Conservation (phyloP, 192 early-diverging fungal genomes). For the Phycomyces blakesleeanus region DNA sequence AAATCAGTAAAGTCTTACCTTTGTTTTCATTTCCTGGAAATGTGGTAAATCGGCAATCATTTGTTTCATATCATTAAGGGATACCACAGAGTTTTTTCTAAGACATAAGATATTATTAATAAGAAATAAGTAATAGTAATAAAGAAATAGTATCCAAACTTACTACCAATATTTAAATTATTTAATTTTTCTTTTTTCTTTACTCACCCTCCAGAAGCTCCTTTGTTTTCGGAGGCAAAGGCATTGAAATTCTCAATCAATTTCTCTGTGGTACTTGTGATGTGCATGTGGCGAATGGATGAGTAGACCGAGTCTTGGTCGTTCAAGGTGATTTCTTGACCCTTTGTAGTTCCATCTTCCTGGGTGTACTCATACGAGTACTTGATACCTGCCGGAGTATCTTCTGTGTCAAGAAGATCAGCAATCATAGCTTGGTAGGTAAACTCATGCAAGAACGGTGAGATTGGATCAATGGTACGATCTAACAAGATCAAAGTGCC, state of each 20-base stretch:
- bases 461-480: constrained; percentile 84
- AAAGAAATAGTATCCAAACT: too few relatives aligned
- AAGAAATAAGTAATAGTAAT: too few relatives aligned
- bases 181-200: too few relatives aligned
- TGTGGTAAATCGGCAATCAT: constrained; percentile 80
- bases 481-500: constrained; percentile 88
- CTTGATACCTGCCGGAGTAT: constrained; percentile 52
- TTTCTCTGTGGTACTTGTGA: constrained; percentile 71
- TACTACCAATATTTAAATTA: too few relatives aligned
- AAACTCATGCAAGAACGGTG: constrained; percentile 95
- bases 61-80: constrained; percentile 83
- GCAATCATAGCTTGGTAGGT: constrained; percentile 99
- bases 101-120: too few relatives aligned
- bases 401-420: constrained; percentile 74
- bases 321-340: constrained; percentile 57
- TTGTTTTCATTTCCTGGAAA: constrained; percentile 78
- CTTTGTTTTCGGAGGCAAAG: constrained; percentile 78
- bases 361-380: constrained; percentile 55
- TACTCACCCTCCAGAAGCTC: constrained; percentile 35
- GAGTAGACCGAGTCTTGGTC: constrained; percentile 79
- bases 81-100: constrained; percentile 16
- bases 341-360: constrained; percentile 39
- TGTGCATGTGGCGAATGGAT: constrained; percentile 74
- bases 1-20: constrained; percentile 31
- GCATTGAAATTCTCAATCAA: constrained; percentile 72